A percentile compares a stretch with the other conserved stretches of the same genome.
Evolutionary conservation across 306 rosid genomes (phyloP).

Genomic region (Medicago lupulina): DNA sequence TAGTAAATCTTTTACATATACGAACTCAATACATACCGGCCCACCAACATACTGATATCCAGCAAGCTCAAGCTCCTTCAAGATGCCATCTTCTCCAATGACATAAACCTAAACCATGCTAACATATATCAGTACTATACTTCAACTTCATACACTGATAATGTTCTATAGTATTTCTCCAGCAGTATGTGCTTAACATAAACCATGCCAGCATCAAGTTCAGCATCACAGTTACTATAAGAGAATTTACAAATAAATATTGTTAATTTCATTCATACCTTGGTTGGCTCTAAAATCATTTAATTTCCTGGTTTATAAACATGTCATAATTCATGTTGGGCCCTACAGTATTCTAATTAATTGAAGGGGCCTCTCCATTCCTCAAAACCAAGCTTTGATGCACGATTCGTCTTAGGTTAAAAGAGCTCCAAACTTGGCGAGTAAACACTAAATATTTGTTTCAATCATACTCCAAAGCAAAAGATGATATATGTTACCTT

Average conservation of each 20-base stretch:
- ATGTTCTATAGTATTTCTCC: not conserved
- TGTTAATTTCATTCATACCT: slow-evolving; percentile 17
- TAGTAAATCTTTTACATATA: slow-evolving; percentile 6
- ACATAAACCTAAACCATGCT: slow-evolving; percentile 77
- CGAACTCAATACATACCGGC: slow-evolving; percentile 64
- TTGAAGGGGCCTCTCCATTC: too few relatives aligned
- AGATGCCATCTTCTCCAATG: slow-evolving; percentile 97
- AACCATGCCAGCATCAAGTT: slow-evolving; percentile 6
- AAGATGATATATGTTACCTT: slow-evolving; percentile 58
- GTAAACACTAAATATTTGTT: not conserved
- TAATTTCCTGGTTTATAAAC: slow-evolving; percentile 2
- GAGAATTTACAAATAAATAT: not conserved
- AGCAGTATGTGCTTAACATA: slow-evolving; percentile 21
- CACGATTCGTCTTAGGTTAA: not conserved
- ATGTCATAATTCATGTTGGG: slow-evolving; percentile 21
- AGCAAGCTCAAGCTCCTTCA: slow-evolving; percentile 98
- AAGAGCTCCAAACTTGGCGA: not conserved
- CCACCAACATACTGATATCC: slow-evolving; percentile 97
- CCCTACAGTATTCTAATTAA: not conserved
- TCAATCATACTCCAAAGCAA: slow-evolving; percentile 16
- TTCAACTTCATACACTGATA: slow-evolving; percentile 34
- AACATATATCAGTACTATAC: slow-evolving; percentile 39
- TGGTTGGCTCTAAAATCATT: slow-evolving; percentile 18
- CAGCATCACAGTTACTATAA: slow-evolving; percentile 3
- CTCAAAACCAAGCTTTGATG: not conserved